Evolutionary conservation across 441 rosid genomes (phyloP).

Genomic region (Arabidopsis lyrata): DNA sequence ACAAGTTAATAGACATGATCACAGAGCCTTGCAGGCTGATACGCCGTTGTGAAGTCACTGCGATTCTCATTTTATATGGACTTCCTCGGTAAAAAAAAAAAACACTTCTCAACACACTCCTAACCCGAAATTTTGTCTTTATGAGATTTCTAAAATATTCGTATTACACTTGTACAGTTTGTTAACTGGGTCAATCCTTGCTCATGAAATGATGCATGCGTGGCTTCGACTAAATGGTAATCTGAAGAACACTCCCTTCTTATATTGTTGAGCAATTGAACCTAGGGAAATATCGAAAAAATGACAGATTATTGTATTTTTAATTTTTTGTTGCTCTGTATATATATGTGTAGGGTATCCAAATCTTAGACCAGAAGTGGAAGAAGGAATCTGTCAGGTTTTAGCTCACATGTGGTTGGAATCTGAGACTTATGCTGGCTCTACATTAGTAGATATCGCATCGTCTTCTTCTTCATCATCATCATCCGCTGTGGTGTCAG

Average conservation of each 20-base stretch:
- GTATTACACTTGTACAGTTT: slow-evolving; percentile 51
- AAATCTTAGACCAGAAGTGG: slow-evolving; percentile 86
- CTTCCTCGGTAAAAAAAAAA: slow-evolving; percentile 77
- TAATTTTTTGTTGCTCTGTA: background rate
- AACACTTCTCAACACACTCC: slow-evolving; percentile 13
- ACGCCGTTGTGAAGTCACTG: slow-evolving; percentile 97
- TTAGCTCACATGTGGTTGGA: slow-evolving; percentile 97
- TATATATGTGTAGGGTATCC: slow-evolving; percentile 67
- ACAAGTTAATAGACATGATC: slow-evolving; percentile 64
- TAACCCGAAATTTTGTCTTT: background rate
- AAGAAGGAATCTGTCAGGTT: slow-evolving; percentile 99
- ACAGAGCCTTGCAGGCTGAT: slow-evolving; percentile 83
- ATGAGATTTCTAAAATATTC: slow-evolving; percentile 6
- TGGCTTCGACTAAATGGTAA: slow-evolving; percentile 97
- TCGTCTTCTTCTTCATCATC: slow-evolving; percentile 57
- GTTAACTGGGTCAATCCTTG: slow-evolving; percentile 92
- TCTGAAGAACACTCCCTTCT: background rate
- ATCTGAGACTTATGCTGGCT: slow-evolving; percentile 68
- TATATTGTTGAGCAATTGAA: background rate
- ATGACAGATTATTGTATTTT: background rate
- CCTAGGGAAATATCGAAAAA: background rate
- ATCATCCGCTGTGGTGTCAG: slow-evolving; percentile 45
- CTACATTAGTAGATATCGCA: slow-evolving; percentile 49
- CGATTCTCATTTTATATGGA: slow-evolving; percentile 92
- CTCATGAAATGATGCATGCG: slow-evolving; percentile 99